Conservation (phyloP, 148 eudicot species). For the Agrostemma githago region DNA sequence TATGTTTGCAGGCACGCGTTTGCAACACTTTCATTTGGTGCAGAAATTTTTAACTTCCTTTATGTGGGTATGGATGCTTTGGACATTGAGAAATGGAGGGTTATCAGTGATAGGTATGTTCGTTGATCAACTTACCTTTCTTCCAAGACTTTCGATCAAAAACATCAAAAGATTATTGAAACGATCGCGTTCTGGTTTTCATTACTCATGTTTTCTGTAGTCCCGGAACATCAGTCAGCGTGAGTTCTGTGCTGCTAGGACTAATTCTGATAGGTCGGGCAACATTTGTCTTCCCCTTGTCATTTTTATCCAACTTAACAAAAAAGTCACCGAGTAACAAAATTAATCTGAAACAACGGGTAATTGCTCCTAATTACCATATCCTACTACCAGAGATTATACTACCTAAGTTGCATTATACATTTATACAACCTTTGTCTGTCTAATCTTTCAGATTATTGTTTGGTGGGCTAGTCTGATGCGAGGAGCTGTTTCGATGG, state of each 20-base stretch:
- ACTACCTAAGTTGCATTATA: neutral
- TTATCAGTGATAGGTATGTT: constrained; percentile 55
- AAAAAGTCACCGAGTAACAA: constrained; percentile 45
- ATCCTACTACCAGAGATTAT: neutral
- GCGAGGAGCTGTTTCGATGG: constrained; percentile 97
- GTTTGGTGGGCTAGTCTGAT: constrained; percentile 99
- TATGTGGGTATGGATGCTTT: constrained; percentile 33
- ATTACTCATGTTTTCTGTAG: constrained; percentile 32
- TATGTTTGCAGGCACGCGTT: constrained; percentile 66
- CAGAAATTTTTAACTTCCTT: constrained; percentile 61
- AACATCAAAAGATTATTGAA: neutral
- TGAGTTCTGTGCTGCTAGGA: constrained; percentile 60
- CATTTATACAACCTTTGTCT: neutral
- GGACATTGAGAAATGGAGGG: constrained; percentile 84
- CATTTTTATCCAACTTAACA: constrained; percentile 55
- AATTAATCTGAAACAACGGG: constrained; percentile 62
- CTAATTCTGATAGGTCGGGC: constrained; percentile 82
- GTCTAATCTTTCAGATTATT: constrained; percentile 37
- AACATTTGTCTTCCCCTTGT: constrained; percentile 78
- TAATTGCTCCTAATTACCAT: constrained; percentile 9
- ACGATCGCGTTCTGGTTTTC: neutral
- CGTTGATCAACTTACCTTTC: neutral
- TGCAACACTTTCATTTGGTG: constrained; percentile 76
- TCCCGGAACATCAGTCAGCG: constrained; percentile 67
- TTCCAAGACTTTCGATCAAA: no score